Percentiles rank a stretch among this genome's conserved stretches.
These are phyloP conservation scores for Murraya koenigii DNA, from an alignment of 345 rosid genomes.

Conservation along the genomic window DNA sequence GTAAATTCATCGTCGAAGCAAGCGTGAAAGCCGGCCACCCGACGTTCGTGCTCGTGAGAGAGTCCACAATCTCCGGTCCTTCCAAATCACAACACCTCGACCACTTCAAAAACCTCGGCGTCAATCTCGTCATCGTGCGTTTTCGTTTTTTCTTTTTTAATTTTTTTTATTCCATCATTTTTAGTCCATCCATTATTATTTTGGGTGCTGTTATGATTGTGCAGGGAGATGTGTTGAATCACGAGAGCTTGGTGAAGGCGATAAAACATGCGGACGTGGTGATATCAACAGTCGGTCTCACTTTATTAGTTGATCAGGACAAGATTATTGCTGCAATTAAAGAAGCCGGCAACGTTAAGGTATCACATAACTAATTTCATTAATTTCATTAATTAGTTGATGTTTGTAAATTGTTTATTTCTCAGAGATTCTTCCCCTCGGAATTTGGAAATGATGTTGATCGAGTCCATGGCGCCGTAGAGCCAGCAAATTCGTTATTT, in stretches of 20 bases:
- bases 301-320: constrained; percentile 34
- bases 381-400: too few species aligned
- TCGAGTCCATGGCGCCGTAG: constrained; percentile 35
- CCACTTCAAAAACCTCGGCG: constrained; percentile 14
- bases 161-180: too few species aligned
- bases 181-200: too few species aligned
- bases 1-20: constrained; percentile 14
- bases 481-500: constrained; percentile 45
- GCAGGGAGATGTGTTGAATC: constrained; percentile 56
- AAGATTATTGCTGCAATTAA: constrained; percentile 59
- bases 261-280: constrained; percentile 61
- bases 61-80: constrained; percentile 5
- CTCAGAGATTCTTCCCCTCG: constrained; percentile 58
- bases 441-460: constrained; percentile 26
- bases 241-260: constrained; percentile 48
- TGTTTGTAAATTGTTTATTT: background rate
- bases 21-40: constrained; percentile 17
- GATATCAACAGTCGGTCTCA: constrained; percentile 40
- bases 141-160: accelerated
- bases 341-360: constrained; percentile 68
- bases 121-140: background rate
- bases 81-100: background rate
- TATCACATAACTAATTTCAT: background rate
- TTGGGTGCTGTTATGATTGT: too few species aligned
- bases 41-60: constrained; percentile 15